Conservation (phyloP, 2,329 filamentous ascomycete genomes). For the Colletotrichum tropicale region DNA sequence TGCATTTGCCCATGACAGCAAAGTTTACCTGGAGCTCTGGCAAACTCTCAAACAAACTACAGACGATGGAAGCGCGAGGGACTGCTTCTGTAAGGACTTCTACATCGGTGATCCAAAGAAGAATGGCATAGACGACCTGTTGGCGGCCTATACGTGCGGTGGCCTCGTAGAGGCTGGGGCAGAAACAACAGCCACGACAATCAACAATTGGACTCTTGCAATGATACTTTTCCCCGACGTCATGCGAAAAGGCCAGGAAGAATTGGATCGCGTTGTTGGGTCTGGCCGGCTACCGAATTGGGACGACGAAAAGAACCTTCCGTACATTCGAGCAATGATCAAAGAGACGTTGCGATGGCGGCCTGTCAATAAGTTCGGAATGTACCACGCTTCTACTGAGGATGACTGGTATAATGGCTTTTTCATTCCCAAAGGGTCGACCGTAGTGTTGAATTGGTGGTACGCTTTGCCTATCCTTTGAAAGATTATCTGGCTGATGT, state of each 20-base stretch:
- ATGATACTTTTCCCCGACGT: neutral
- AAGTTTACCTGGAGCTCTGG: neutral
- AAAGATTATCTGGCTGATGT: neutral
- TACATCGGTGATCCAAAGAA: neutral
- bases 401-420: conserved; percentile 58
- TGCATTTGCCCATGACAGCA: neutral
- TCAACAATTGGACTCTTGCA: neutral
- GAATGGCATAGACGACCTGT: neutral
- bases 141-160: neutral
- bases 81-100: neutral
- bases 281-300: conserved; percentile 37
- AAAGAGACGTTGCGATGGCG: conserved; percentile 54
- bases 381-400: conserved; percentile 53
- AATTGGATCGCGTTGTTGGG: neutral
- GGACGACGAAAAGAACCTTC: conserved; percentile 35
- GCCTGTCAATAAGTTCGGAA: conserved; percentile 57
- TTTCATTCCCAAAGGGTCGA: conserved; percentile 26
- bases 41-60: neutral
- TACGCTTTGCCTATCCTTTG: neutral
- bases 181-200: neutral
- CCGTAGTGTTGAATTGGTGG: neutral
- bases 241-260: neutral
- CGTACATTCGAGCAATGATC: conserved; percentile 40
- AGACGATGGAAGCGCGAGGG: neutral
- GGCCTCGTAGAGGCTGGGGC: neutral